phyloP scores from a whole-genome alignment of 768 basidiomycete species.

The Paxillus rubicundulus region DNA sequence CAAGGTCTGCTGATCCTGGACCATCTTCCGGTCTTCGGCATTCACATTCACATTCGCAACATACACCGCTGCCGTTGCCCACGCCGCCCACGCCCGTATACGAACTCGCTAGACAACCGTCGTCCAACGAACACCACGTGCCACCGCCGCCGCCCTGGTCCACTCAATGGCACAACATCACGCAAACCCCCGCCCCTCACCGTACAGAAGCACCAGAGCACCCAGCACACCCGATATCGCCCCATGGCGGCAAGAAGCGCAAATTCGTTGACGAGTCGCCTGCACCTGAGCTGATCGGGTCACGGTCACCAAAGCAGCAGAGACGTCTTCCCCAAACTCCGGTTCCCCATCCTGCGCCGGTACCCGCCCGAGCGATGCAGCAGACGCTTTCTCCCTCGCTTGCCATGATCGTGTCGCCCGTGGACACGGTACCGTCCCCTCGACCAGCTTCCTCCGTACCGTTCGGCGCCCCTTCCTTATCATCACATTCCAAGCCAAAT shows the following conservation, averaged over 20 bases:
- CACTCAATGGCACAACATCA: conserved; percentile 28
- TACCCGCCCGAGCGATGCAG: conserved; percentile 32
- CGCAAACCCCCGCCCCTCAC: conserved; percentile 12
- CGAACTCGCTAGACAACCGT: conserved; percentile 30
- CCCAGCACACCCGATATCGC: conserved; percentile 18
- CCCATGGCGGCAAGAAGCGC: conserved; percentile 34
- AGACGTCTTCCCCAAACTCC: conserved; percentile 35
- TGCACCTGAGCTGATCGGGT: conserved; percentile 7
- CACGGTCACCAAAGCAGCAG: conserved; percentile 33
- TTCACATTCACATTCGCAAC: conserved; percentile 27
- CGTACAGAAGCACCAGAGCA: conserved; percentile 28
- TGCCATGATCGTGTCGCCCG: conserved; percentile 35
- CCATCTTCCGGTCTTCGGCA: conserved; percentile 30
- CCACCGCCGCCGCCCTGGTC: conserved; percentile 36
- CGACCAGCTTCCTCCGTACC: conserved; percentile 29
- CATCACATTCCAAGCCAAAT: conserved; percentile 19
- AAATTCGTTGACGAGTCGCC: conserved; percentile 36
- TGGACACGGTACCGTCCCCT: conserved; percentile 33
- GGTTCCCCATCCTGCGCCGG: conserved; percentile 23
- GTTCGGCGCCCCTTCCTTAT: conserved; percentile 13
- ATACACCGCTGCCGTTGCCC: conserved; percentile 30
- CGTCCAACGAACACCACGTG: conserved; percentile 34
- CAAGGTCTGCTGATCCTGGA: conserved; percentile 27
- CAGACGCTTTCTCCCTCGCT: conserved; percentile 34
- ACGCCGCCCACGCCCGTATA: conserved; percentile 35